Evolutionary conservation across 2,329 filamentous ascomycete species (phyloP).

Genomic region (Gaeumannomyces sp.): DNA sequence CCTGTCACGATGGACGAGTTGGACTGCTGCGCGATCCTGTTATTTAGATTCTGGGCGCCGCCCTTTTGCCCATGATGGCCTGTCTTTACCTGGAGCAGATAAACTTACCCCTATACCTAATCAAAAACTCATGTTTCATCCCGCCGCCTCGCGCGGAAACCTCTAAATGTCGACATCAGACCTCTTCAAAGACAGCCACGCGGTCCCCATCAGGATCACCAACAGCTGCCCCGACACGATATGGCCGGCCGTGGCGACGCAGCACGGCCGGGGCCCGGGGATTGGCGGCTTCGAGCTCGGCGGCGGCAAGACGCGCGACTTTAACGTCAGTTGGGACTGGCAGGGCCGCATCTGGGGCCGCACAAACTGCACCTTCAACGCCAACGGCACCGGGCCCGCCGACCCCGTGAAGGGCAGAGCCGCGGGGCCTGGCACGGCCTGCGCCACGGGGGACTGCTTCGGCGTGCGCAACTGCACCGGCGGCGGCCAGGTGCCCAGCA

Average conservation of each 20-base stretch:
- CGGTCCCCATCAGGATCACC: constrained; percentile 58
- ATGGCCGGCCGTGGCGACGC: constrained; percentile 71
- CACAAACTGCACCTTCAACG: constrained; percentile 74
- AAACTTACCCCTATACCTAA: background rate
- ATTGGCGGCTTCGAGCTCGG: constrained; percentile 63
- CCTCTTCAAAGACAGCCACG: constrained; percentile 16
- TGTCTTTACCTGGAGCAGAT: background rate
- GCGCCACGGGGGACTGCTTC: constrained; percentile 71
- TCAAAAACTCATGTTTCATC: background rate
- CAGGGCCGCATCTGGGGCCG: constrained; percentile 77
- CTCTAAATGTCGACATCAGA: constrained; percentile 3
- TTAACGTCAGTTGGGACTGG: constrained; percentile 69
- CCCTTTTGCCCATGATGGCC: background rate
- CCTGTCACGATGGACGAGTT: background rate
- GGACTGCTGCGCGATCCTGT: background rate
- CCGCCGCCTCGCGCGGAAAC: background rate
- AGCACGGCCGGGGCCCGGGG: constrained; percentile 61
- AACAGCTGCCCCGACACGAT: constrained; percentile 67
- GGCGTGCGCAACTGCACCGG: constrained; percentile 62
- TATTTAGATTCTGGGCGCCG: background rate
- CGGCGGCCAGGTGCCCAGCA: constrained; percentile 65
- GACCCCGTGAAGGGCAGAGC: constrained; percentile 18
- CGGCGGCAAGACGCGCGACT: constrained; percentile 48
- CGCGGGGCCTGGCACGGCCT: constrained; percentile 48
- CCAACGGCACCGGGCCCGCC: constrained; percentile 48